phyloP scores from a whole-genome alignment of 805 yeast genomes.

The Ogataea methylovora region DNA sequence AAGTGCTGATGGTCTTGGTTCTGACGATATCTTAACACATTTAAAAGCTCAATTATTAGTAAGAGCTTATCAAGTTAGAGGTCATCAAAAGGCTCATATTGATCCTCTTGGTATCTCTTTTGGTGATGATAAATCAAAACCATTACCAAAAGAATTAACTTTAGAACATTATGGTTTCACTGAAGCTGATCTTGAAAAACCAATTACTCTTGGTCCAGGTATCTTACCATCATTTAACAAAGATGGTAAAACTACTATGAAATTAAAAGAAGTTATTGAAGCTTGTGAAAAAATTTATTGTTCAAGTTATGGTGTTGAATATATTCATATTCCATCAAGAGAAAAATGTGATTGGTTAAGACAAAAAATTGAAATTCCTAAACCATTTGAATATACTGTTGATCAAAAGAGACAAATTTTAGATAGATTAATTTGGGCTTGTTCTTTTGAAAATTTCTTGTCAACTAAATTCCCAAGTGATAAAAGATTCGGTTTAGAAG shows the following conservation, averaged over 20 bases:
- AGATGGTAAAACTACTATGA: constrained; percentile 50
- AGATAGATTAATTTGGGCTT: constrained; percentile 95
- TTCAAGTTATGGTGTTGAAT: constrained; percentile 85
- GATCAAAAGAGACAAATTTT: constrained; percentile 95
- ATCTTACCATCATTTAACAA: constrained; percentile 85
- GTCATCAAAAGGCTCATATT: constrained; percentile 89
- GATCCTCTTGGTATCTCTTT: constrained; percentile 93
- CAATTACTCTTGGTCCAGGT: constrained; percentile 94
- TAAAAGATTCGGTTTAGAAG: constrained; percentile 97
- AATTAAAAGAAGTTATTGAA: constrained; percentile 69
- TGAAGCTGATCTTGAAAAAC: constrained; percentile 74
- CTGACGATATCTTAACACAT: constrained; percentile 72
- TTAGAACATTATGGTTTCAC: constrained; percentile 89
- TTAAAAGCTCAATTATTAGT: constrained; percentile 93
- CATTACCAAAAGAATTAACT: constrained; percentile 78
- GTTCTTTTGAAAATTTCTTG: constrained; percentile 87
- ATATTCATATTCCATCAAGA: constrained; percentile 93
- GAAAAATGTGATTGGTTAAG: constrained; percentile 98
- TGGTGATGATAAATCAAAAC: constrained; percentile 51
- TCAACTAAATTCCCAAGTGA: constrained; percentile 96
- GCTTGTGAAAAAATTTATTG: constrained; percentile 83
- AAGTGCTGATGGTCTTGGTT: constrained; percentile 34
- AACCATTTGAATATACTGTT: constrained; percentile 70
- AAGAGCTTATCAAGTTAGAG: constrained; percentile 98
- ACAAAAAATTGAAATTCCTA: constrained; percentile 89